Base-by-base conservation (phyloP, 129 eudicot genomes). In the Lactuca sativa region DNA sequence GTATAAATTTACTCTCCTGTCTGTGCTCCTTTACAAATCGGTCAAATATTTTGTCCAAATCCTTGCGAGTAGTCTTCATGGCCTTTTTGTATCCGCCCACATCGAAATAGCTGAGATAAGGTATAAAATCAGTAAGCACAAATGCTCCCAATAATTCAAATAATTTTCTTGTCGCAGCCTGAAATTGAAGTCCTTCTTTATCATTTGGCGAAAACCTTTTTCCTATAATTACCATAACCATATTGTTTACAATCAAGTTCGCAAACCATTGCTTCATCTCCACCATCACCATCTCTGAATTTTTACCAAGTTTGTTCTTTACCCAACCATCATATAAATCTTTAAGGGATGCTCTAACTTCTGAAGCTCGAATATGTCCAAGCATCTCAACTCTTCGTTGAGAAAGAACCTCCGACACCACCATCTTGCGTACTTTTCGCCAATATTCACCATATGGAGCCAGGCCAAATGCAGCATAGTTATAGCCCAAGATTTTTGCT, bases 91-190 rank as follows among this genome's bases (percentile, higher is more conserved):
- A 31, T 13, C 82, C 87, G 0, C 67, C 73, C 21, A 79, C 0
- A 48, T 75, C 84, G 14, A 83, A 53, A 60, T 48, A 70, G 64
- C 69, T 64, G 3, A 83, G n/a, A 9, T 0, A 70, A 0, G 82
- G 87, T 33, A 83, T 49, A 1, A 48, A 75, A 76, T 83, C 85
- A 4, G 82, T 72, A 18, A 83, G 60, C 13, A 53, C 62, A 61
- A 74, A 80, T 1, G 59, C 62, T 4, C 87, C 87, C 10, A 25
- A 1, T 25, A 25, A 25, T 25, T 25, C 30, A 25, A 25, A 25
- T 25, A 25, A 25, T 25, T 25, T 25, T 25, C 30, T 25, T 25
- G 30, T 25, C 30, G 30, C 30, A 25, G 30, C 30, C 30, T 25
- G 30, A 25, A 25, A 25, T 25, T 25, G 30, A 25, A 25, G 30